Base-by-base conservation (phyloP, 495 filamentous ascomycete genomes). In the Thozetella sp. region DNA sequence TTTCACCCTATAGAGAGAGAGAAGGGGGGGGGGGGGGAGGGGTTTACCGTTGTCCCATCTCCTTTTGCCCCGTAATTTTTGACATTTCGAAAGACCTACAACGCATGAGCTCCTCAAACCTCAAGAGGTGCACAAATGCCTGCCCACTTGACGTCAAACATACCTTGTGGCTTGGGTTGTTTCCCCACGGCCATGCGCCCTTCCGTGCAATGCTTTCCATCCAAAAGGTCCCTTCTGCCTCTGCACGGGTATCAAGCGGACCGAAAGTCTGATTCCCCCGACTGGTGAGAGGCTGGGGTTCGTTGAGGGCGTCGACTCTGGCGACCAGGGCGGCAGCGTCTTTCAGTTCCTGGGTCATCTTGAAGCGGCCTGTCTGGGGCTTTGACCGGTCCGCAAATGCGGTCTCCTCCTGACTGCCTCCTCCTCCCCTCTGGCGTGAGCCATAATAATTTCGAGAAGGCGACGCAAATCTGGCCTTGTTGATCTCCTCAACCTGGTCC, bases 291-390 rank as follows among this genome's bases (percentile, higher is more conserved):
- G 37, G 34, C 54, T 56, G 54, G 12, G 12, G 12, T 3, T 45
- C 27, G 37, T 56, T 56, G 37, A 48, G 43, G n/a, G 61, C 59
- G n/a, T 64, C 61, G 19, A 62, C 51, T 53, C 65, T 65, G 20
- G 64, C 67, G 6, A 70, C 53, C 19, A 70, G 59, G 25, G 64
- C 64, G 55, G 64, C 67, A n/a, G 67, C 67, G 9, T 48, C 43
- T 48, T 48, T 48, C 3, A 48, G 43, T 48, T 48, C 43, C 20
- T 48, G 43, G 43, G 30, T 56, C 30, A 56, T 45, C 37, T 56
- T 56, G 30, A 56, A 48, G n/a, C 20, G 43, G 43, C 43, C n/a
- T 48, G 43, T 48, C 43, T 48, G 43, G n/a, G 43, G 43, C 43
- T 48, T n/a, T n/a, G n/a, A n/a, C n/a, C n/a, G 43, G 43, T 48